Evolutionary conservation across 2,329 filamentous ascomycete genomes (phyloP), one percentile per base, ranked within the genome.

Genomic region (Chaetothyriales sp.): DNA sequence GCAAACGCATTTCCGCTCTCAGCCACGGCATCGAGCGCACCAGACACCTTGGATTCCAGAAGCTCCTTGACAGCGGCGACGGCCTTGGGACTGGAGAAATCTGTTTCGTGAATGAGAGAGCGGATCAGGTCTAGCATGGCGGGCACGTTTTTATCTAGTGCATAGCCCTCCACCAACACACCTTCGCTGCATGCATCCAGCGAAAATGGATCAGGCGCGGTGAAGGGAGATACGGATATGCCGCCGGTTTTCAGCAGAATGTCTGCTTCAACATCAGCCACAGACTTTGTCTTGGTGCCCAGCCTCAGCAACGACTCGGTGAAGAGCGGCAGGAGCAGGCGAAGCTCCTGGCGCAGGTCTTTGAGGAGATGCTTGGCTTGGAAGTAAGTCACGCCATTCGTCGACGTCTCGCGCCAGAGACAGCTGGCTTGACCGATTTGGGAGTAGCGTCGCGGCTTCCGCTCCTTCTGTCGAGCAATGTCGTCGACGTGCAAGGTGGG

Each of bases 171-270:
- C 51, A 97, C 82, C 10, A 84, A 79, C 22, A 98, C 72, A 0
- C 92, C 92, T 68, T 98, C 92, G 18, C 78, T 81, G 7, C 82
- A 85, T 22, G 77, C 73, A 28, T 77, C 75, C 51, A 86, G 80
- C 58, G 90, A 80, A 1, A 76, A 77, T 0, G 90, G 87, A 2
- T 82, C 88, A 0, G 89, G 80, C 0, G 84, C 82, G n/a, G 84
- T 80, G 68, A 94, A 86, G 60, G 95, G 89, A 1, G 85, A 82
- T 15, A 94, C 82, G 2, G 83, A 86, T 40, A 98, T 79, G 8
- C 92, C 92, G 18, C 92, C 92, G 1, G 92, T 97, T 71, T 94
- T 94, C 28, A 97, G 77, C 67, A 97, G 97, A 67, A 98, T 95
- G 51, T 89, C 70, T 63, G 97, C 92, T 67, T 98, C 92, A 49